These are phyloP conservation scores for Anthostomella pinea DNA, from an alignment of 2,329 filamentous ascomycete genomes.

Conservation along the genomic window DNA sequence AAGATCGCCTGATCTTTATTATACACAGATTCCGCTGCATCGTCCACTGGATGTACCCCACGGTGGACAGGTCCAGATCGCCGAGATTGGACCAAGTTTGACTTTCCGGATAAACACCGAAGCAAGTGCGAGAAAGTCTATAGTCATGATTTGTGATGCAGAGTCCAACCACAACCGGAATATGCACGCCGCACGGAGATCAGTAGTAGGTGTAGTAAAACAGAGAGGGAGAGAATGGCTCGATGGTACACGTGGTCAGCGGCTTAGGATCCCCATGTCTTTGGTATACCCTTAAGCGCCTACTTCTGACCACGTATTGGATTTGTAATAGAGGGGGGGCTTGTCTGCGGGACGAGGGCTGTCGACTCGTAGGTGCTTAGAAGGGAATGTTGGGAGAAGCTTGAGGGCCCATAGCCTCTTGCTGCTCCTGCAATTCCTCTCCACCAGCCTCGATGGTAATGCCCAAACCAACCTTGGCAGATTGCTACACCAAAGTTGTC, in stretches of 20 bases:
- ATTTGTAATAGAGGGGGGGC: slow-evolving; percentile 22
- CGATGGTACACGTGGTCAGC: neutral
- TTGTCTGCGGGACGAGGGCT: slow-evolving; percentile 18
- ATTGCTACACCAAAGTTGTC: slow-evolving; percentile 59
- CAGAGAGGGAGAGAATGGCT: neutral
- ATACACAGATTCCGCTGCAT: slow-evolving; percentile 15
- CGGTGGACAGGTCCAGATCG: neutral
- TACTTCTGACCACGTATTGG: slow-evolving; percentile 11
- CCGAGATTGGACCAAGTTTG: too few species aligned
- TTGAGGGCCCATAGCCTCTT: slow-evolving; percentile 58
- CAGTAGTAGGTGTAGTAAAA: slow-evolving; percentile 6
- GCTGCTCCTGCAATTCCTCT: slow-evolving; percentile 85
- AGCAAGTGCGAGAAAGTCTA: slow-evolving; percentile 10
- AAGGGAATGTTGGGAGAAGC: slow-evolving; percentile 62
- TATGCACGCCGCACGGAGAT: neutral
- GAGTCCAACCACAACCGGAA: neutral
- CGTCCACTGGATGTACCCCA: slow-evolving; percentile 3
- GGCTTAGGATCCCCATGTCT: neutral
- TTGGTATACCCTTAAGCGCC: neutral
- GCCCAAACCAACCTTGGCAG: slow-evolving; percentile 90
- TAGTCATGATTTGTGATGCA: slow-evolving; percentile 1
- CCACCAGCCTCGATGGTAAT: slow-evolving; percentile 85
- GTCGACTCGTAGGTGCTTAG: slow-evolving; percentile 39
- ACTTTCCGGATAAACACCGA: slow-evolving; percentile 5
- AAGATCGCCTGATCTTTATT: slow-evolving; percentile 17